These are phyloP conservation scores for Coemansia erecta DNA, from an alignment of 192 early-diverging fungal species.

Conservation along the genomic window DNA sequence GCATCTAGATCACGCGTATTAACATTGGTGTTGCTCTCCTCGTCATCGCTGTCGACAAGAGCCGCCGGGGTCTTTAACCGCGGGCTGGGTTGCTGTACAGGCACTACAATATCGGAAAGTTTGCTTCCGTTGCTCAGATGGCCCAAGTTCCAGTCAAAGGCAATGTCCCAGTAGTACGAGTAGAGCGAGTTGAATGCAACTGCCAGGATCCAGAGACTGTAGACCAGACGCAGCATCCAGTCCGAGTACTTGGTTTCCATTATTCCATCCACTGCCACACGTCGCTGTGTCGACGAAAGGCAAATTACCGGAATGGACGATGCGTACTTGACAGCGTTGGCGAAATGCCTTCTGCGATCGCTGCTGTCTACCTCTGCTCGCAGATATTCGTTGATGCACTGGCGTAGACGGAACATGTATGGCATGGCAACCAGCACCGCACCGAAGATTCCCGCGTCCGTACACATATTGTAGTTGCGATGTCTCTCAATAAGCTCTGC, in stretches of 20 bases:
- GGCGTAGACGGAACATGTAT: slow-evolving; percentile 50
- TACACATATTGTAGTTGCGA: slow-evolving; percentile 4
- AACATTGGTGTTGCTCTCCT: background rate
- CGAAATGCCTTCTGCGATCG: slow-evolving; percentile 68
- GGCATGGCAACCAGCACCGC: slow-evolving; percentile 39
- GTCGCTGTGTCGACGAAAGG: slow-evolving; percentile 35
- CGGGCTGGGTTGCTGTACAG: background rate
- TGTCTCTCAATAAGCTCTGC: slow-evolving; percentile 9
- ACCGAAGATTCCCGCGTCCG: slow-evolving; percentile 19
- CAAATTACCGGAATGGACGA: slow-evolving; percentile 60
- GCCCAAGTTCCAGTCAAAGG: slow-evolving; percentile 84
- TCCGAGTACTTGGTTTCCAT: slow-evolving; percentile 29
- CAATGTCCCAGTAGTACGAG: slow-evolving; percentile 95
- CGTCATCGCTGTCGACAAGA: slow-evolving; percentile 13
- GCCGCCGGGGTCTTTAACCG: slow-evolving; percentile 2
- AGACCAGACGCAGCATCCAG: slow-evolving; percentile 21
- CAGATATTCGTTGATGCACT: slow-evolving; percentile 53
- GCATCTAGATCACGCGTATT: slow-evolving; percentile 1
- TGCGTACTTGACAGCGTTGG: slow-evolving; percentile 91
- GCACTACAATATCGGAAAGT: slow-evolving; percentile 27
- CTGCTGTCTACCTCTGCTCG: slow-evolving; percentile 16
- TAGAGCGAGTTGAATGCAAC: slow-evolving; percentile 87
- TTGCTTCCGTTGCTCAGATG: slow-evolving; percentile 33
- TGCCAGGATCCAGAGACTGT: slow-evolving; percentile 58
- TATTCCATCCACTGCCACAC: slow-evolving; percentile 14